These are phyloP conservation scores for Solanum lycopersicoides DNA, from an alignment of 257 asterid species.

Conservation along the genomic window DNA sequence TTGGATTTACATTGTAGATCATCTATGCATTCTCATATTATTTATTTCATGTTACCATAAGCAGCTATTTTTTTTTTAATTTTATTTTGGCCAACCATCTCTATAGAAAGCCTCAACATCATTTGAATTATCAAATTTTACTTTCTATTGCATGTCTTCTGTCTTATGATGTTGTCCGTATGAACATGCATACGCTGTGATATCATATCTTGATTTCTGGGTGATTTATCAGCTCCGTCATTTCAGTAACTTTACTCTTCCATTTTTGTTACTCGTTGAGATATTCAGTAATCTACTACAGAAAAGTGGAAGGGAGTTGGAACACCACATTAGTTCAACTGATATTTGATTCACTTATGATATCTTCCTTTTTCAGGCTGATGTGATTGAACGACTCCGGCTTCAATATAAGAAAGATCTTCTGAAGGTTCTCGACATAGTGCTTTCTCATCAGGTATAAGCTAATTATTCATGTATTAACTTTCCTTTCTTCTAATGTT, in stretches of 20 bases:
- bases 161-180: neutral
- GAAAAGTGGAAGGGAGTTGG: neutral
- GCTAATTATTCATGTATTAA: constrained; percentile 1
- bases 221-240: neutral
- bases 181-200: neutral
- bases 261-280: neutral
- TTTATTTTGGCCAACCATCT: neutral
- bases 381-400: constrained; percentile 91
- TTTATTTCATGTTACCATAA: neutral
- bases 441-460: constrained; percentile 92
- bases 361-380: constrained; percentile 57
- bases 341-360: neutral
- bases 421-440: constrained; percentile 85
- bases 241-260: neutral
- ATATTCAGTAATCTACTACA: neutral
- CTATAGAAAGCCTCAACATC: neutral
- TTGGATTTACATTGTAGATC: neutral
- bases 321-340: neutral
- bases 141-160: neutral
- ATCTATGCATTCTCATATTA: neutral
- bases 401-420: constrained; percentile 92
- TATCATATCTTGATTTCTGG: neutral
- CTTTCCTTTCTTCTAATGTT: neutral
- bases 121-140: neutral
- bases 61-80: neutral